These are phyloP conservation scores for Dioscorea zingiberensis DNA, from an alignment of 106 monocot genomes.

Conservation along the genomic window DNA sequence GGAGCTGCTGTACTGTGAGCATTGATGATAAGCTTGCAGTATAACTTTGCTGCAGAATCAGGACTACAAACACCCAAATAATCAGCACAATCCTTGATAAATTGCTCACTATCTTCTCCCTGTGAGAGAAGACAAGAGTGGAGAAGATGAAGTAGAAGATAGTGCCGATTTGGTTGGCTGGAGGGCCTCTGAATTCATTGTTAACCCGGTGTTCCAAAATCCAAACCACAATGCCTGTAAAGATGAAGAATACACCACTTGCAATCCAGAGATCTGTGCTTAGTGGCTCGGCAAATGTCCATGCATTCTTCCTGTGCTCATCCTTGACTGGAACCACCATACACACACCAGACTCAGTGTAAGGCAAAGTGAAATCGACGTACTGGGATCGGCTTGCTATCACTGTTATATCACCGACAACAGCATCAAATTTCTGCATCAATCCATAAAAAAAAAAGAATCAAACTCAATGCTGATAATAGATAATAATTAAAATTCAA, in stretches of 20 bases:
- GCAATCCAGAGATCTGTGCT: conserved; percentile 33
- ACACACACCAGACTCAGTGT: conserved; percentile 42
- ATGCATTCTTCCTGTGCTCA: conserved; percentile 17
- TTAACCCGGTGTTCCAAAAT: conserved; percentile 51
- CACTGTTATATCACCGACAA: conserved; percentile 48
- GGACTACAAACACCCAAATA: conserved; percentile 40
- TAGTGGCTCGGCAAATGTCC: conserved; percentile 49
- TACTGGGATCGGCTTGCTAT: conserved; percentile 53
- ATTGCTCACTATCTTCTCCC: conserved; percentile 25
- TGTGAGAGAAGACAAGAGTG: conserved; percentile 59
- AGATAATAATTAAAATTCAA: background rate
- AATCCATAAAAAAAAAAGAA: background rate
- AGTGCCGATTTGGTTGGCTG: conserved; percentile 28
- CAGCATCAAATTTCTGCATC: background rate
- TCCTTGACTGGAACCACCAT: conserved; percentile 63
- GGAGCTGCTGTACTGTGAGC: conserved; percentile 31
- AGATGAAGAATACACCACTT: conserved; percentile 27
- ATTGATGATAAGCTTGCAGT: conserved; percentile 41
- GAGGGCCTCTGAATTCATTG: conserved; percentile 37
- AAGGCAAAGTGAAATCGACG: conserved; percentile 60
- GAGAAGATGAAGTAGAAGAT: conserved; percentile 70
- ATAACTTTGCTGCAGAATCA: conserved; percentile 32
- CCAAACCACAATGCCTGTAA: conserved; percentile 55
- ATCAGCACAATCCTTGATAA: conserved; percentile 18
- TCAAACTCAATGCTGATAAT: background rate